Conservation (phyloP, 1,284 basidiomycete species). For the Mycena citricolor region DNA sequence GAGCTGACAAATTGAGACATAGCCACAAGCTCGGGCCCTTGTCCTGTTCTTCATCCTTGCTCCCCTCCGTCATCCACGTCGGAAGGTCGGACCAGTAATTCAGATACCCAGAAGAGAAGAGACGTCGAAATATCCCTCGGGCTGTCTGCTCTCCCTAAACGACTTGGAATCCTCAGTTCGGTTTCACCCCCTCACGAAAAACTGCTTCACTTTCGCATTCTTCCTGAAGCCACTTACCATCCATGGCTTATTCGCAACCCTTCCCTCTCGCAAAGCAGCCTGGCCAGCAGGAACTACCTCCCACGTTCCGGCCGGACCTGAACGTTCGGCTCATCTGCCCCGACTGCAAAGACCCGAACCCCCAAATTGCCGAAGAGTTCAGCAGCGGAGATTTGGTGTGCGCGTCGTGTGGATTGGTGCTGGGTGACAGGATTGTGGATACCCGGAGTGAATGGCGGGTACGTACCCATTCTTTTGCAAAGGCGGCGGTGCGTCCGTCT, state of each 20-base stretch:
- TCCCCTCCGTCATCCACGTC: too few species aligned
- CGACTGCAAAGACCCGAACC: constrained; percentile 90
- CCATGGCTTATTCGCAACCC: constrained; percentile 58
- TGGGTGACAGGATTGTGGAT: constrained; percentile 96
- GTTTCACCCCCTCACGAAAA: too few species aligned
- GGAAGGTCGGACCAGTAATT: too few species aligned
- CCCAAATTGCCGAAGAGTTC: constrained; percentile 96
- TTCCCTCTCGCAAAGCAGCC: constrained; percentile 65
- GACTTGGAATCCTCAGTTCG: too few species aligned
- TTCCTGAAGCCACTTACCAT: constrained; percentile 9
- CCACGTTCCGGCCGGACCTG: constrained; percentile 76
- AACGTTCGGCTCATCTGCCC: constrained; percentile 92
- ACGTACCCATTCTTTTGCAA: constrained; percentile 44
- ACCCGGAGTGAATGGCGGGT: constrained; percentile 98
- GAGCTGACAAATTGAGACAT: too few species aligned
- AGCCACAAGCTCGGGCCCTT: too few species aligned
- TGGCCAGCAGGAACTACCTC: constrained; percentile 47
- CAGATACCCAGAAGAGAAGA: too few species aligned
- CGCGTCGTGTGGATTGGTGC: constrained; percentile 91
- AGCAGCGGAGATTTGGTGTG: constrained; percentile 97
- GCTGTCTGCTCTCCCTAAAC: too few species aligned
- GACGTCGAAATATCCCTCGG: too few species aligned
- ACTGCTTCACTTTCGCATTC: not conserved
- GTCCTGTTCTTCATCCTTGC: too few species aligned
- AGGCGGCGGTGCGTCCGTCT: too few species aligned